These are phyloP conservation scores for Zymoseptoria ardabiliae DNA, from an alignment of 2,329 filamentous ascomycete species.

Conservation along the genomic window DNA sequence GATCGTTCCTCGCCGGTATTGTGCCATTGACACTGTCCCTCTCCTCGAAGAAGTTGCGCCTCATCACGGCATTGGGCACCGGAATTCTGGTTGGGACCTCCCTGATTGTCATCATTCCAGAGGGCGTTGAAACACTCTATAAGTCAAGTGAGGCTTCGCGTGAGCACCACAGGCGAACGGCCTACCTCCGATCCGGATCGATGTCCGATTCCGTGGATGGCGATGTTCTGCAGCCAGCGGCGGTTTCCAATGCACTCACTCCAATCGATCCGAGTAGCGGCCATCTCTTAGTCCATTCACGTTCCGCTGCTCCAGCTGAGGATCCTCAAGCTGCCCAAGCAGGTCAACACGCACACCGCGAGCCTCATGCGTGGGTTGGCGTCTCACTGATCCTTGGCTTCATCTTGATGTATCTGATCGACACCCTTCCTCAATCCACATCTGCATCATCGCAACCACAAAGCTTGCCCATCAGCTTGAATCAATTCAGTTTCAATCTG, in stretches of 20 bases:
- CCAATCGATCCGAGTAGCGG: constrained; percentile 22
- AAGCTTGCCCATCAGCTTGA: constrained; percentile 80
- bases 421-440: constrained; percentile 71
- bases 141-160: constrained; percentile 36
- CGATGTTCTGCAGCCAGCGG: neutral
- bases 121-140: constrained; percentile 87
- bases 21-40: constrained; percentile 83
- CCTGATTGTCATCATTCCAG: constrained; percentile 93
- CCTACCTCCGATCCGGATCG: neutral
- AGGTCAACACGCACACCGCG: constrained; percentile 27
- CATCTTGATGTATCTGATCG: constrained; percentile 93
- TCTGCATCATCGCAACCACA: constrained; percentile 46
- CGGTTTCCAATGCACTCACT: neutral
- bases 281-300: constrained; percentile 9
- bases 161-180: constrained; percentile 10
- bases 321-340: constrained; percentile 1
- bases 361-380: constrained; percentile 73
- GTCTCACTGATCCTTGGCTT: constrained; percentile 83
- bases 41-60: constrained; percentile 75
- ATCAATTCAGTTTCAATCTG: constrained; percentile 55
- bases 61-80: constrained; percentile 87
- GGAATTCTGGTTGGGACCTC: constrained; percentile 92
- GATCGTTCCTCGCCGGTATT: constrained; percentile 88
- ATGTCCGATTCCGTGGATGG: neutral
- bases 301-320: constrained; percentile 10